These are phyloP conservation scores for Penicillium nucicola DNA, from an alignment of 495 filamentous ascomycete genomes.

Conservation along the genomic window DNA sequence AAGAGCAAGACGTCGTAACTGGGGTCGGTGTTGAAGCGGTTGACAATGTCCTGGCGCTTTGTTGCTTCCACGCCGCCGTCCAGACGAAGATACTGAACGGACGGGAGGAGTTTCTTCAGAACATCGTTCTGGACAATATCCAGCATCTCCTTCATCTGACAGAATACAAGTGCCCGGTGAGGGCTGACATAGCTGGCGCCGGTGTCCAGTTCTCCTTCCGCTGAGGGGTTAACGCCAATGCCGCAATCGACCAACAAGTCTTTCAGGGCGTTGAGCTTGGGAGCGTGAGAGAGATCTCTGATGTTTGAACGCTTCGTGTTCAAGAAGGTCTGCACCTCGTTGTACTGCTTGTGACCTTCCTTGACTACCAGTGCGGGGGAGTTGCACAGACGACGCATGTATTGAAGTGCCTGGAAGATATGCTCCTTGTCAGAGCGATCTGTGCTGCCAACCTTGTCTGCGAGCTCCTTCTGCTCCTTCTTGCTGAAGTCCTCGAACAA, in stretches of 20 bases:
- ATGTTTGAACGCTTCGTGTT: slow-evolving; percentile 66
- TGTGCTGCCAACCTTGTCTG: slow-evolving; percentile 68
- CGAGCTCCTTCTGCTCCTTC: slow-evolving; percentile 81
- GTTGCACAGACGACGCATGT: slow-evolving; percentile 99
- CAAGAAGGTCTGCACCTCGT: slow-evolving; percentile 73
- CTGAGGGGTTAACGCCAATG: slow-evolving; percentile 66
- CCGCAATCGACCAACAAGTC: slow-evolving; percentile 94
- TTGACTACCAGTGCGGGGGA: slow-evolving; percentile 95
- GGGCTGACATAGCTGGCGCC: slow-evolving; percentile 84
- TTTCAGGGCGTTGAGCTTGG: slow-evolving; percentile 83
- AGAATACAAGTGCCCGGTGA: slow-evolving; percentile 94
- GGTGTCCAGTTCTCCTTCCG: slow-evolving; percentile 56
- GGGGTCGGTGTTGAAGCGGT: slow-evolving; percentile 96
- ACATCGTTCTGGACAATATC: slow-evolving; percentile 96
- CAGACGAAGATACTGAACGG: slow-evolving; percentile 82
- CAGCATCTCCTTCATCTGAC: slow-evolving; percentile 99
- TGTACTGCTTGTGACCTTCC: slow-evolving; percentile 86
- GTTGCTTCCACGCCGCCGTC: slow-evolving; percentile 89
- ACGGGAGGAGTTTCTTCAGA: slow-evolving; percentile 77
- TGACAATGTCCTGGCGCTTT: slow-evolving; percentile 92
- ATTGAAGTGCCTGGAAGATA: slow-evolving; percentile 98
- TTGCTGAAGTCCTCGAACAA: slow-evolving; percentile 95
- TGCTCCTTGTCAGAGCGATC: slow-evolving; percentile 95
- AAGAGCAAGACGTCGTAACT: slow-evolving; percentile 90
- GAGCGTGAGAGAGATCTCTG: slow-evolving; percentile 82